Conservation (phyloP, 2,329 filamentous ascomycete genomes). For the Fusarium sp. region DNA sequence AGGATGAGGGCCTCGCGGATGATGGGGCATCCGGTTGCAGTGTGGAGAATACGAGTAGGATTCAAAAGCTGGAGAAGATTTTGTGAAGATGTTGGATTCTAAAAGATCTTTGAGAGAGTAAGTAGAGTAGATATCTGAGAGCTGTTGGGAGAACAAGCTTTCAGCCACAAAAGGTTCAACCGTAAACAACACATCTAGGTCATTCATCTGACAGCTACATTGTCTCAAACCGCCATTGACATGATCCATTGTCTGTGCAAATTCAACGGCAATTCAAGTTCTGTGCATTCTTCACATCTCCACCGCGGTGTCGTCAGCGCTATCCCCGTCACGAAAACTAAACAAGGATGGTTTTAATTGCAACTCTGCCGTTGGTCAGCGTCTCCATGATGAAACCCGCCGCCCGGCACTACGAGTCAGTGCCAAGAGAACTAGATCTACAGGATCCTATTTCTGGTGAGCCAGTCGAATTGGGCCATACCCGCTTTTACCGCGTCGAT, state of each 20-base stretch:
- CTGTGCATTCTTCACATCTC: neutral
- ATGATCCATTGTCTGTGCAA: neutral
- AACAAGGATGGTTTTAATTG: neutral
- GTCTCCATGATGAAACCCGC: neutral
- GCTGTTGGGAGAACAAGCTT: too few species aligned
- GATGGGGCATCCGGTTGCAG: neutral
- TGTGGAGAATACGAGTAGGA: neutral
- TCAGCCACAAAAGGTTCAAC: too few species aligned
- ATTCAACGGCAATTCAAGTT: neutral
- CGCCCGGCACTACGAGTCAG: slow-evolving; percentile 1
- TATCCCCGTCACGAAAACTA: neutral
- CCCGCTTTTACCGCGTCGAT: neutral
- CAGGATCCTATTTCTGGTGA: neutral
- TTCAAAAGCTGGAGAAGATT: fast-evolving
- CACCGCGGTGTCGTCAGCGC: neutral
- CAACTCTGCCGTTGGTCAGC: neutral
- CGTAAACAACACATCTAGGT: too few species aligned
- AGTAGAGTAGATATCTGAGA: too few species aligned
- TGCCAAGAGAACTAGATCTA: neutral
- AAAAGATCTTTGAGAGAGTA: neutral
- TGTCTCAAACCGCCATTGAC: neutral
- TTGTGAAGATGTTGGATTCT: neutral
- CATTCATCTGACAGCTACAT: too few species aligned
- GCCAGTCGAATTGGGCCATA: neutral
- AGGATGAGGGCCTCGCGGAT: neutral